Conservation (phyloP, 2,329 filamentous ascomycete species). For the Dryadomyces sulphureus region DNA sequence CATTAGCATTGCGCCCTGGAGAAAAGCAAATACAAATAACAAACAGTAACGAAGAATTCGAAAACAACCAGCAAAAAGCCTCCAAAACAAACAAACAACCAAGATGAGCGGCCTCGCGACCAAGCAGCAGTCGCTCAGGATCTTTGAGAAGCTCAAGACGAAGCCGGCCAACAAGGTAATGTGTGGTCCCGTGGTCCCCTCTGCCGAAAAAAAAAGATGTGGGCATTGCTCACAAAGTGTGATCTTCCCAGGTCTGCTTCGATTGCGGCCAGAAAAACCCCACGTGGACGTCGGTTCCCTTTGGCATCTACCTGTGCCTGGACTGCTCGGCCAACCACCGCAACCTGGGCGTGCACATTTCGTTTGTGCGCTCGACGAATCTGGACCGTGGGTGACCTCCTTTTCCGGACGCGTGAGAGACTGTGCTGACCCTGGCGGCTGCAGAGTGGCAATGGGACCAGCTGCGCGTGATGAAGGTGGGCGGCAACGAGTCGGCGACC, state of each 20-base stretch:
- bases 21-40: no score
- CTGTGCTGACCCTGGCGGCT: not conserved
- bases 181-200: not conserved
- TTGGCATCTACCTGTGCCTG: constrained; percentile 91
- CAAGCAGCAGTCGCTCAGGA: constrained; percentile 89
- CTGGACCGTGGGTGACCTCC: constrained; percentile 66
- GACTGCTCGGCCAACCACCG: constrained; percentile 96
- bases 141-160: constrained; percentile 93
- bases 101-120: constrained; percentile 60
- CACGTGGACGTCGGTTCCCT: constrained; percentile 94
- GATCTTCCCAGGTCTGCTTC: constrained; percentile 93
- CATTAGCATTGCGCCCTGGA: no score
- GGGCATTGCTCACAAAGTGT: no score
- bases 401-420: no score
- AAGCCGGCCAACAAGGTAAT: constrained; percentile 88
- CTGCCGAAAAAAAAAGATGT: no score
- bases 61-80: no score
- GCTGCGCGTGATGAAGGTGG: constrained; percentile 92
- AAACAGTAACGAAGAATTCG: no score
- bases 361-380: constrained; percentile 95
- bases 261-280: constrained; percentile 96
- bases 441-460: constrained; percentile 98
- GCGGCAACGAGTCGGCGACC: constrained; percentile 92
- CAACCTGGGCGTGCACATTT: constrained; percentile 96
- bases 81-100: constrained; percentile 8